Conservation (phyloP, 352 stramenopile genomes). For the Pythium dissotocum region DNA sequence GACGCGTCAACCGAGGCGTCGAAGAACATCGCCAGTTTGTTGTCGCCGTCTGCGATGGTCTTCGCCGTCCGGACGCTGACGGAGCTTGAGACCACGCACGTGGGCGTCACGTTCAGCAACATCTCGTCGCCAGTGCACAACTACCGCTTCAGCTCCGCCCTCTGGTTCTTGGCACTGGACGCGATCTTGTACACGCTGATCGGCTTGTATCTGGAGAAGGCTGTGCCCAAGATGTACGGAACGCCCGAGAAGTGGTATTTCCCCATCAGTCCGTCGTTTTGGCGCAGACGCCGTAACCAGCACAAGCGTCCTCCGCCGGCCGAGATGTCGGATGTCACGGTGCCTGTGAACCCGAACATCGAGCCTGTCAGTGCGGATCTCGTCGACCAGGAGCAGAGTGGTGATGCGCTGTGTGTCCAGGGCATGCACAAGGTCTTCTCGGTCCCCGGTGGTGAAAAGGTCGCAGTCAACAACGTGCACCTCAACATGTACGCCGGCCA, state of each 20-base stretch:
- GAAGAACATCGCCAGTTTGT: constrained; percentile 42
- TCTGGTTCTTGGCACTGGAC: constrained; percentile 86
- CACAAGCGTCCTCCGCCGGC: too few relatives aligned
- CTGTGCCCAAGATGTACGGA: constrained; percentile 90
- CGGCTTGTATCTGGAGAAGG: constrained; percentile 88
- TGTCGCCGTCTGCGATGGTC: constrained; percentile 42
- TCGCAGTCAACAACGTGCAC: constrained; percentile 67
- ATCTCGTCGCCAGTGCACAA: constrained; percentile 37
- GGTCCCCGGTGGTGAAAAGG: constrained; percentile 57
- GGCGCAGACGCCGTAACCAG: constrained; percentile 22
- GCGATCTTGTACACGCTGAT: constrained; percentile 88
- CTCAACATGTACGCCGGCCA: constrained; percentile 85
- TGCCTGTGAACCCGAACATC: constrained; percentile 22
- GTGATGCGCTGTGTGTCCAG: constrained; percentile 32
- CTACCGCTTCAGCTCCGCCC: constrained; percentile 51
- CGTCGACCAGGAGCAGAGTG: constrained; percentile 26
- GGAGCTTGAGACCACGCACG: constrained; percentile 33
- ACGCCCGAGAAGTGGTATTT: constrained; percentile 92
- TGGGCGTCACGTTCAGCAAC: constrained; percentile 57
- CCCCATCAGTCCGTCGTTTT: constrained; percentile 70
- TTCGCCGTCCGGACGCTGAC: constrained; percentile 50
- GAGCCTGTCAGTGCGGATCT: constrained; percentile 29
- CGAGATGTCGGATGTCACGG: too few relatives aligned
- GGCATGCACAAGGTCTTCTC: constrained; percentile 52
- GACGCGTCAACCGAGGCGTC: constrained; percentile 22